phyloP scores from a whole-genome alignment of 345 rosid genomes.

The Murraya paniculata region DNA sequence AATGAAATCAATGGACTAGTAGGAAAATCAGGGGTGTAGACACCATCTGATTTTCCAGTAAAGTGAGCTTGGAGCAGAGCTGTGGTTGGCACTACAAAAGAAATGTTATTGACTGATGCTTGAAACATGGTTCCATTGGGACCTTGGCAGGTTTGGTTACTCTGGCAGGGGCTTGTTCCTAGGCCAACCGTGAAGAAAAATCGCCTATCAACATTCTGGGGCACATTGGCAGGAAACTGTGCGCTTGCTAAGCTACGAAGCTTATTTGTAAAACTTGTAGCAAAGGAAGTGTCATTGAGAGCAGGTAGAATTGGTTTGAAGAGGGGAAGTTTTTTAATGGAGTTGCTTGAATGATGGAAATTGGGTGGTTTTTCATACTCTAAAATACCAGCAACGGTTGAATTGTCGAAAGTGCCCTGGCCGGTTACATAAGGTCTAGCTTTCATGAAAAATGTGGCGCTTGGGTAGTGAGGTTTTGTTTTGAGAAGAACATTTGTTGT shows the following conservation, averaged over 20 bases:
- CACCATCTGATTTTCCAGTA: neutral
- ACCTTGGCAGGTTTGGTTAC: neutral
- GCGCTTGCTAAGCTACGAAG: neutral
- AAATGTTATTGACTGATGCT: neutral
- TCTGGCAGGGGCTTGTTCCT: neutral
- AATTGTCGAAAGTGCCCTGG: neutral
- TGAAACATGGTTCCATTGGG: neutral
- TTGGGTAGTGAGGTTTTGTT: neutral
- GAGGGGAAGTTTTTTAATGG: neutral
- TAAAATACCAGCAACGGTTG: neutral
- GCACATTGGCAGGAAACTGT: neutral
- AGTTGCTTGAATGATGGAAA: neutral
- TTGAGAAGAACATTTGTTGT: neutral
- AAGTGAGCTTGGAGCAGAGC: neutral
- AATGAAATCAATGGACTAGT: neutral
- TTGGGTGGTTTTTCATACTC: neutral
- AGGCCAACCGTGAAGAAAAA: neutral
- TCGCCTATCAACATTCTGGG: neutral
- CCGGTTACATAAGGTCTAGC: neutral
- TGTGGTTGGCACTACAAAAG: neutral
- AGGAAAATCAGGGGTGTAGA: neutral
- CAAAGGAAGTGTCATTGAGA: neutral
- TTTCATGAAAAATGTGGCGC: neutral
- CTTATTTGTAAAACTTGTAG: neutral
- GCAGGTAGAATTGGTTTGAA: neutral